phyloP scores from a whole-genome alignment of 2,329 filamentous ascomycete species.

The Camptophora hylomeconis region DNA sequence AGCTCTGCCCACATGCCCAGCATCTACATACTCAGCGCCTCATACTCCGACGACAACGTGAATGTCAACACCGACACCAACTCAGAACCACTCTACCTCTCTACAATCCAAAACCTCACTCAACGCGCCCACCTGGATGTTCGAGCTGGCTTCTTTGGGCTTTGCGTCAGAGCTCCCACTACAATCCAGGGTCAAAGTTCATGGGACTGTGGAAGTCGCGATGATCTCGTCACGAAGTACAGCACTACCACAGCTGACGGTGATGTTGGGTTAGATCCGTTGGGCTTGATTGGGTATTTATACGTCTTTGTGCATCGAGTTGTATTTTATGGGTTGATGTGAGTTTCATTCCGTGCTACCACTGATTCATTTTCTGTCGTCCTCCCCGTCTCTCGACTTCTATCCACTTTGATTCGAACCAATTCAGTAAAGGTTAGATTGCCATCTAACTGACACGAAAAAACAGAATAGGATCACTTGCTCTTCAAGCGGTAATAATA shows the following conservation, averaged over 20 bases:
- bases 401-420: too few relatives aligned
- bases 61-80: not conserved
- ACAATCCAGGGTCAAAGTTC: not conserved
- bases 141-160: constrained; percentile 1
- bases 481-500: not conserved
- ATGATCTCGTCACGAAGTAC: not conserved
- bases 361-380: too few relatives aligned
- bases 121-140: not conserved
- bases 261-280: not conserved
- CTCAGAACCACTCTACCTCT: not conserved
- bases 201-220: not conserved
- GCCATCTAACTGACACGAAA: too few relatives aligned
- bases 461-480: not conserved
- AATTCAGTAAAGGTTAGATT: too few relatives aligned
- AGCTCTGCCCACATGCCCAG: not conserved
- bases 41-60: not conserved
- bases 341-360: not conserved
- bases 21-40: not conserved
- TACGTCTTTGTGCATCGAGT: not conserved
- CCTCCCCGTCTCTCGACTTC: too few relatives aligned
- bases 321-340: constrained; percentile 1
- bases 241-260: not conserved
- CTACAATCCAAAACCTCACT: not conserved
- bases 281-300: not conserved
- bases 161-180: not conserved